These are phyloP conservation scores for Hyphopichia fennica DNA, from an alignment of 1,139 yeast genomes.

Conservation along the genomic window DNA sequence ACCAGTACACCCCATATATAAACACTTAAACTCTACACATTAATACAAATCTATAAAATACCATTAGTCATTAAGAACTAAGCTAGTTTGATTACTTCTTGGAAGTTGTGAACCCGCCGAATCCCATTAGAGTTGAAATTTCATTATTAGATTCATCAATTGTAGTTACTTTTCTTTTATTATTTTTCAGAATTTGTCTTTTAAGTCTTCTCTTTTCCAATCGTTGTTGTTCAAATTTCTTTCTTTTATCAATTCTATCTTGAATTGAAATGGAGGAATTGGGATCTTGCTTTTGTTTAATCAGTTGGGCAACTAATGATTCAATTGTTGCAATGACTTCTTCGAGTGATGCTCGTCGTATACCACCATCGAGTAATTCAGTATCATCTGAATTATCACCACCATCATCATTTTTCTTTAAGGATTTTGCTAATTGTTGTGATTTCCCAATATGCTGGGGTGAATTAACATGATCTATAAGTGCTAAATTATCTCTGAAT, in stretches of 20 bases:
- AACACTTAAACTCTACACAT: neutral
- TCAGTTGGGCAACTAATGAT: conserved; percentile 24
- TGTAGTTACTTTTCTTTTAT: conserved; percentile 4
- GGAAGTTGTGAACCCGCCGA: conserved; percentile 46
- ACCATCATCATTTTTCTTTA: conserved; percentile 1
- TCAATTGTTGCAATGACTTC: conserved; percentile 37
- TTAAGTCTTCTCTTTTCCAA: conserved; percentile 26
- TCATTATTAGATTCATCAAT: conserved; percentile 12
- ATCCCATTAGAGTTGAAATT: conserved; percentile 58
- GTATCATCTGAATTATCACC: conserved; percentile 25
- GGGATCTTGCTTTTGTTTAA: conserved; percentile 11
- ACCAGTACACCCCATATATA: neutral
- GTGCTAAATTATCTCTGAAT: conserved; percentile 77
- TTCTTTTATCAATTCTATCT: conserved; percentile 45
- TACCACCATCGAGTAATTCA: conserved; percentile 28
- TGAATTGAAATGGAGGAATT: conserved; percentile 21
- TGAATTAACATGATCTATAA: conserved; percentile 80
- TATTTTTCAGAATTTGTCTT: conserved; percentile 17
- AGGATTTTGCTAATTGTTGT: conserved; percentile 6
- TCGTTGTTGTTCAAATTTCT: conserved; percentile 40
- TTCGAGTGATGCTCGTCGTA: conserved; percentile 30
- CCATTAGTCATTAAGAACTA: too few relatives aligned
- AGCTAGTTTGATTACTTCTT: conserved; percentile 12
- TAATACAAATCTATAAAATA: neutral
- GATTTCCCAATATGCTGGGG: conserved; percentile 51